These are phyloP conservation scores for Candida ortonii DNA, from an alignment of 805 yeast species.

Conservation along the genomic window DNA sequence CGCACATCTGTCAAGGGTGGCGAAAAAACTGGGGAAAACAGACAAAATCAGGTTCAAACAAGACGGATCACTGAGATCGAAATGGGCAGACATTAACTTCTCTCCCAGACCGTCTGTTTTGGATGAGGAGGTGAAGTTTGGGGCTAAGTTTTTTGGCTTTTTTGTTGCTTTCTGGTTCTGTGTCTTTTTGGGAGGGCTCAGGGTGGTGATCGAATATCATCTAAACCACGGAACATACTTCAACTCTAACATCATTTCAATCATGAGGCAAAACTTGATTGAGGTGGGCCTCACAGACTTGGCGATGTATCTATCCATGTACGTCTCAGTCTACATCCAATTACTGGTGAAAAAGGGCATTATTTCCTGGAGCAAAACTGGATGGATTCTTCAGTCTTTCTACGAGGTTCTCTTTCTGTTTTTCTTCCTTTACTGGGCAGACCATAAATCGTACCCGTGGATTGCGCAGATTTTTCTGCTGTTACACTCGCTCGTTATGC, in stretches of 20 bases:
- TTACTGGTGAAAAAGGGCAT: conserved; percentile 40
- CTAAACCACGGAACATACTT: conserved; percentile 41
- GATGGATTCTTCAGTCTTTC: conserved; percentile 57
- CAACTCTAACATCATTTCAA: conserved; percentile 52
- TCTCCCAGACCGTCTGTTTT: conserved; percentile 45
- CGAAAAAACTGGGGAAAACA: conserved; percentile 5
- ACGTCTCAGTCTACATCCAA: conserved; percentile 61
- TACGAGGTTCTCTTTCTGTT: conserved; percentile 54
- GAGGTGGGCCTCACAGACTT: conserved; percentile 74
- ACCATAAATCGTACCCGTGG: conserved; percentile 70
- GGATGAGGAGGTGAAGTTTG: conserved; percentile 45
- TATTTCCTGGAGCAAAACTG: conserved; percentile 61
- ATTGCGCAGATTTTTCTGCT: conserved; percentile 82
- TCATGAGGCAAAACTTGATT: conserved; percentile 58
- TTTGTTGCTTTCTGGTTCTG: conserved; percentile 78
- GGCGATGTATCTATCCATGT: conserved; percentile 67
- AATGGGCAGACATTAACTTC: conserved; percentile 55
- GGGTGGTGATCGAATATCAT: conserved; percentile 53
- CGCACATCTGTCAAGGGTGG: not conserved
- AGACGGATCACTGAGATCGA: conserved; percentile 43
- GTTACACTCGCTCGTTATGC: conserved; percentile 76
- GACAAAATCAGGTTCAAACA: conserved; percentile 26
- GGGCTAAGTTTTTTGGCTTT: conserved; percentile 68
- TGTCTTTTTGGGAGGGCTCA: conserved; percentile 52
- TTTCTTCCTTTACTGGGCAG: conserved; percentile 56